phyloP scores from a whole-genome alignment of 1,139 yeast genomes.

The Pichia sp. region DNA sequence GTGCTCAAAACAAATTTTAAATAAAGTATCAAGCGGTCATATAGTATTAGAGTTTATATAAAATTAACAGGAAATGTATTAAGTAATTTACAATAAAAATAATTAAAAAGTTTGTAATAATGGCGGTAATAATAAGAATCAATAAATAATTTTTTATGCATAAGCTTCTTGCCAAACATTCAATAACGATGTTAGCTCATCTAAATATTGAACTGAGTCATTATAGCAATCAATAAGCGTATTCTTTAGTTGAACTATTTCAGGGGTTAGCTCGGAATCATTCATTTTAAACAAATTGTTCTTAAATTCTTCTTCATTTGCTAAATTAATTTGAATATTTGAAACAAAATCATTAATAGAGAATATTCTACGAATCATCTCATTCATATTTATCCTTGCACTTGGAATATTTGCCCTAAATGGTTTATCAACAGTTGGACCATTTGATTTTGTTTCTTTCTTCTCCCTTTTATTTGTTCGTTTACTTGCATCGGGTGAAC shows the following conservation, averaged over 20 bases:
- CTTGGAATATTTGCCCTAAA: conserved; percentile 81
- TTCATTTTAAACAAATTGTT: conserved; percentile 28
- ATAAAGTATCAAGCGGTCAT: neutral
- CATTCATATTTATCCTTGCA: conserved; percentile 64
- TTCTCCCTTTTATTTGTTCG: conserved; percentile 12
- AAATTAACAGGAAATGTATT: neutral
- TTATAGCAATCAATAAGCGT: conserved; percentile 43
- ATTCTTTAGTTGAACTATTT: conserved; percentile 25
- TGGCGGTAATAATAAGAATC: neutral
- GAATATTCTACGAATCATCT: conserved; percentile 79
- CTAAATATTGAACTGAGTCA: conserved; percentile 60
- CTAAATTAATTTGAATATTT: conserved; percentile 74
- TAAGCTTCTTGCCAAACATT: conserved; percentile 72
- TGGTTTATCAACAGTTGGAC: conserved; percentile 49
- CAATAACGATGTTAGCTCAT: conserved; percentile 59
- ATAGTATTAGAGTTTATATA: neutral
- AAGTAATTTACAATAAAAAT: neutral
- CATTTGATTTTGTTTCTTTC: conserved; percentile 26
- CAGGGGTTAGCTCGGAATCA: conserved; percentile 25
- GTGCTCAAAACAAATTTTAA: neutral
- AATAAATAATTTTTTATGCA: conserved; percentile 31
- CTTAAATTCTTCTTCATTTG: conserved; percentile 55
- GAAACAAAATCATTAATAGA: conserved; percentile 89
- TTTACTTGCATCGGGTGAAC: conserved; percentile 7
- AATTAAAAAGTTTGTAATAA: neutral